Conservation (phyloP, 2,329 filamentous ascomycete species). For the Xylariales sp. region DNA sequence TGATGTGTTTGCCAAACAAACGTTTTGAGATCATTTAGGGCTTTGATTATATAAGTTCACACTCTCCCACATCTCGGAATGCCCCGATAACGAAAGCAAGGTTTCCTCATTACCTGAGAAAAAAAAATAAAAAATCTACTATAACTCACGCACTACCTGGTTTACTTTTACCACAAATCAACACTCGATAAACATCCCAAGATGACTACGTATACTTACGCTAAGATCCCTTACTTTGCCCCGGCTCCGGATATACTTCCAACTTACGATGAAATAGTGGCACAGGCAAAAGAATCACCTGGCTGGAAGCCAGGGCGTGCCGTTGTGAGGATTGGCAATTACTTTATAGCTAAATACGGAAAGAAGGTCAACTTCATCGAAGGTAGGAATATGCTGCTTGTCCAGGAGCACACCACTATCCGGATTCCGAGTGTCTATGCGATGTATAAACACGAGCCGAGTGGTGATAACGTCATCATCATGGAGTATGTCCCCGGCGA, state of each 20-base stretch:
- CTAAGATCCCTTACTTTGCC: constrained; percentile 6
- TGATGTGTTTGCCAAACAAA: too few relatives aligned
- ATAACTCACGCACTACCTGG: too few relatives aligned
- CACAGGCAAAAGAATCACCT: neutral
- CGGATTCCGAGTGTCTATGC: neutral
- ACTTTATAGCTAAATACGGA: constrained; percentile 6
- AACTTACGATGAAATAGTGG: neutral
- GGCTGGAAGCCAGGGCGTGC: neutral
- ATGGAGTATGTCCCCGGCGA: constrained; percentile 6
- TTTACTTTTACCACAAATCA: neutral
- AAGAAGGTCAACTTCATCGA: neutral
- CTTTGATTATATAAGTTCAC: too few relatives aligned
- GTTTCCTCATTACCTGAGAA: too few relatives aligned
- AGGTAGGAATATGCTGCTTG: constrained; percentile 1
- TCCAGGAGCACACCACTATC: neutral
- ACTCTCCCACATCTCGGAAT: too few relatives aligned
- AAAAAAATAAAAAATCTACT: too few relatives aligned
- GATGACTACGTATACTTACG: neutral
- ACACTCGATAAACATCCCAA: neutral
- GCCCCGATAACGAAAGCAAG: too few relatives aligned
- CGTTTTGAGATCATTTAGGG: too few relatives aligned
- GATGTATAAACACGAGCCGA: constrained; percentile 9
- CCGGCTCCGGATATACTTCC: constrained; percentile 5
- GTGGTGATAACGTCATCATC: constrained; percentile 3
- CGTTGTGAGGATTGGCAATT: neutral